Evolutionary conservation across 2,329 filamentous ascomycete species (phyloP).

Genomic region (Cryphonectria naterciae): DNA sequence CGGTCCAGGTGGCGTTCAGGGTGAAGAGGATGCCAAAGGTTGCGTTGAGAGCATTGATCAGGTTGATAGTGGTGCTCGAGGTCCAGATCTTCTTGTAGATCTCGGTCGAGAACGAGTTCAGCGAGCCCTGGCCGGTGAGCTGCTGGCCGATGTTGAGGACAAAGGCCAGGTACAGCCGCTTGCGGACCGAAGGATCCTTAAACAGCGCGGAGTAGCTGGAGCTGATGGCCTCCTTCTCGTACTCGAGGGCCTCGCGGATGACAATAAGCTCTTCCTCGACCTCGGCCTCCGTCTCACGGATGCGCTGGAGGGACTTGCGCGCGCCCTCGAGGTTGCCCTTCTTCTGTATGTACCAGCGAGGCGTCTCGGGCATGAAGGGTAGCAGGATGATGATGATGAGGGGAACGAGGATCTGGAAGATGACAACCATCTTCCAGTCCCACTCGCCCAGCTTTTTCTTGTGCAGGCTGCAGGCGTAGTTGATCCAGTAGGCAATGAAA

Average conservation of each 20-base stretch:
- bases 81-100: conserved; percentile 75
- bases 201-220: conserved; percentile 67
- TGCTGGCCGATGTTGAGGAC: conserved; percentile 73
- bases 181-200: conserved; percentile 70
- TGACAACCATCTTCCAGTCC: conserved; percentile 75
- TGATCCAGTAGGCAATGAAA: conserved; percentile 69
- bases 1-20: conserved; percentile 73
- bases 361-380: conserved; percentile 69
- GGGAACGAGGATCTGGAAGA: conserved; percentile 74
- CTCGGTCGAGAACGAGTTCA: conserved; percentile 74
- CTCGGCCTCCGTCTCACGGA: conserved; percentile 67
- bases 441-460: conserved; percentile 63
- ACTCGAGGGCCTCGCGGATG: conserved; percentile 71
- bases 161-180: conserved; percentile 67
- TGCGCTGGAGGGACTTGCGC: conserved; percentile 57
- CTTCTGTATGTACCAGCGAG: conserved; percentile 69
- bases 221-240: conserved; percentile 71
- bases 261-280: conserved; percentile 68
- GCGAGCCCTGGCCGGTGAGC: conserved; percentile 71
- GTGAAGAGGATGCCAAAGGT: conserved; percentile 76
- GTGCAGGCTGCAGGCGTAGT: conserved; percentile 64
- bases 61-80: conserved; percentile 61
- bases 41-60: conserved; percentile 76
- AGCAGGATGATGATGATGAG: conserved; percentile 63
- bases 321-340: conserved; percentile 64